A percentile compares a stretch with the other conserved stretches of the same genome.
Evolutionary conservation across 768 basidiomycete species (phyloP).

Genomic region (Leccinum imitatum): DNA sequence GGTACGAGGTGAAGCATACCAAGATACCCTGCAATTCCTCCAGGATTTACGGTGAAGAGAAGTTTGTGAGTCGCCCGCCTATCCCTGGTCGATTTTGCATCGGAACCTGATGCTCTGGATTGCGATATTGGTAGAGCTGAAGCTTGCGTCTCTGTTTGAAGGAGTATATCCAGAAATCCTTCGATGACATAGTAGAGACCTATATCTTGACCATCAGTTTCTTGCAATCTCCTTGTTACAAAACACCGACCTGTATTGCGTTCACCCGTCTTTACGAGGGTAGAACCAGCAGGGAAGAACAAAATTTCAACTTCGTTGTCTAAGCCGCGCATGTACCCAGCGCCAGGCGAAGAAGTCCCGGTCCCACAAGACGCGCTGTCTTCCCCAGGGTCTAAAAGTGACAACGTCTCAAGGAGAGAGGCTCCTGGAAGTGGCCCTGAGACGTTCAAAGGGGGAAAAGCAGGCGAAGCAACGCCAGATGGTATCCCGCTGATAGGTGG

Average conservation of each 20-base stretch:
- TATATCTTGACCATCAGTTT: slow-evolving; percentile 31
- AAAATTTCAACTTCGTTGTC: slow-evolving; percentile 97
- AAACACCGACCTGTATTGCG: slow-evolving; percentile 67
- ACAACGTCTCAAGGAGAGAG: slow-evolving; percentile 74
- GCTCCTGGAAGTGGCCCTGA: slow-evolving; percentile 36
- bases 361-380: slow-evolving; percentile 67
- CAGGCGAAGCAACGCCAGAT: slow-evolving; percentile 67
- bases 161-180: slow-evolving; percentile 89
- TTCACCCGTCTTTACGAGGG: slow-evolving; percentile 87
- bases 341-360: slow-evolving; percentile 51
- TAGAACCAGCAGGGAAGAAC: slow-evolving; percentile 85
- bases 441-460: slow-evolving; percentile 48
- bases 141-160: slow-evolving; percentile 44
- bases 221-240: neutral
- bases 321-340: slow-evolving; percentile 70
- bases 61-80: slow-evolving; percentile 53
- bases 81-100: slow-evolving; percentile 35
- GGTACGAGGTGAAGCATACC: slow-evolving; percentile 43
- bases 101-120: slow-evolving; percentile 21
- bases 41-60: slow-evolving; percentile 93
- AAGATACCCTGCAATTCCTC: slow-evolving; percentile 96
- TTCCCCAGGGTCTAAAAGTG: slow-evolving; percentile 68
- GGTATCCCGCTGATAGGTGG: slow-evolving; percentile 72
- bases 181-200: slow-evolving; percentile 95
- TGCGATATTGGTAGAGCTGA: slow-evolving; percentile 13